phyloP scores from a whole-genome alignment of 768 basidiomycete species.

The Lactarius deliciosus region DNA sequence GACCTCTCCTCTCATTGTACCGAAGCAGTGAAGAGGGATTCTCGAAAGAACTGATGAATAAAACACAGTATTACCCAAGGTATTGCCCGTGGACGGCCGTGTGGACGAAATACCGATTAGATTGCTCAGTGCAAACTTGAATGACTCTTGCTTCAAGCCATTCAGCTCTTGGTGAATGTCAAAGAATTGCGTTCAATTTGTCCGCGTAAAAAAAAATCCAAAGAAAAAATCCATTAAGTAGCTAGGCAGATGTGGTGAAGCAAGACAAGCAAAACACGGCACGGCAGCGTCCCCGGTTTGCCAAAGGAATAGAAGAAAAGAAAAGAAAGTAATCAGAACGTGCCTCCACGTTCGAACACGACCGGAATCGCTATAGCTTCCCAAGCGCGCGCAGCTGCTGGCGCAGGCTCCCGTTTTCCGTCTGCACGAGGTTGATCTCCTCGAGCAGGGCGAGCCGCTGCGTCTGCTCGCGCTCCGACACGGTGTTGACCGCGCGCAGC shows the following conservation, averaged over 20 bases:
- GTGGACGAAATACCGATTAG: too few relatives aligned
- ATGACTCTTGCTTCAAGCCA: too few relatives aligned
- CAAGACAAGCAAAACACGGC: not conserved
- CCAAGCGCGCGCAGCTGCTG: conserved; percentile 61
- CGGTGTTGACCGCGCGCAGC: conserved; percentile 47
- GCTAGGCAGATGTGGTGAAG: not conserved
- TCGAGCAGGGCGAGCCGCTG: conserved; percentile 85
- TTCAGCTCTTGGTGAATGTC: not conserved
- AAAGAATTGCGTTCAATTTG: not conserved
- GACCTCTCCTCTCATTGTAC: too few relatives aligned
- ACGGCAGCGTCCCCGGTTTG: not conserved
- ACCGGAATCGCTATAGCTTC: conserved; percentile 43
- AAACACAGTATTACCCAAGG: too few relatives aligned
- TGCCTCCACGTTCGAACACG: not conserved
- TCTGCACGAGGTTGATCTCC: conserved; percentile 82
- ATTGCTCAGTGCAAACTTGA: too few relatives aligned
- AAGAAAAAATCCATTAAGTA: not conserved
- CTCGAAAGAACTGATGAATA: too few relatives aligned
- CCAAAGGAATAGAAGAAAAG: not conserved
- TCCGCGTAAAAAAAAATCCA: not conserved
- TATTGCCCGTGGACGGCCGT: too few relatives aligned
- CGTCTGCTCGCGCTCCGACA: conserved; percentile 69
- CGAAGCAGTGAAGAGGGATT: too few relatives aligned
- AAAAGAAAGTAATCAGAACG: not conserved
- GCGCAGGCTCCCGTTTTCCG: conserved; percentile 68